Conservation (phyloP, 495 filamentous ascomycete species). For the Opeltia flavorubescens region DNA sequence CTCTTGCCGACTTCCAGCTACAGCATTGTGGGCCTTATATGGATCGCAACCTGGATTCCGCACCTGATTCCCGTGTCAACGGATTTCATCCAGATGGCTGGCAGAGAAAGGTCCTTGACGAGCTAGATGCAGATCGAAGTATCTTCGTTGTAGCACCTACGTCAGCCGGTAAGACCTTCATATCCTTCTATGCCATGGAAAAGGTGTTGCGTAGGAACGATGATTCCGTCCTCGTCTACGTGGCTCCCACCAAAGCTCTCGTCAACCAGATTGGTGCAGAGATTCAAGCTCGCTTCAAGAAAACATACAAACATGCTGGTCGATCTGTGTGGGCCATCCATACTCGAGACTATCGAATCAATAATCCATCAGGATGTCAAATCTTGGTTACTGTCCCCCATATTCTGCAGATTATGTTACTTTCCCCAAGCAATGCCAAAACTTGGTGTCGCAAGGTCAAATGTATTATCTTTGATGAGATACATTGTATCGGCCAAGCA, state of each 20-base stretch:
- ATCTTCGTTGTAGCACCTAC: slow-evolving; percentile 68
- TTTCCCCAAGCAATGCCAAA: slow-evolving; percentile 51
- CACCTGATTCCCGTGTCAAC: slow-evolving; percentile 44
- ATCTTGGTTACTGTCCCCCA: slow-evolving; percentile 65
- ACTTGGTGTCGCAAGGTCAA: slow-evolving; percentile 52
- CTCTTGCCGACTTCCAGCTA: slow-evolving; percentile 45
- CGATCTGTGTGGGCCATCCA: slow-evolving; percentile 69
- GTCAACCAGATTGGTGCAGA: slow-evolving; percentile 78
- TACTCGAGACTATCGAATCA: slow-evolving; percentile 57
- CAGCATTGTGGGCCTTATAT: slow-evolving; percentile 55
- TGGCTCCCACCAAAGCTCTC: slow-evolving; percentile 69
- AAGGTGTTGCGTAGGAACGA: slow-evolving; percentile 51
- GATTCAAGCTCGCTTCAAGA: slow-evolving; percentile 49
- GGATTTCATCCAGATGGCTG: slow-evolving; percentile 60
- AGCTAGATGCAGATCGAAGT: slow-evolving; percentile 51
- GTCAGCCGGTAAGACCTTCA: slow-evolving; percentile 51
- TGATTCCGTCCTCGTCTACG: slow-evolving; percentile 58
- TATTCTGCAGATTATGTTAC: slow-evolving; percentile 66
- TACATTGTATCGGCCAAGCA: slow-evolving; percentile 67
- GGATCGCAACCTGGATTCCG: slow-evolving; percentile 55
- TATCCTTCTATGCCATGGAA: slow-evolving; percentile 68
- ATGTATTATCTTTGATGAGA: slow-evolving; percentile 71
- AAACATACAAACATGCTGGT: slow-evolving; percentile 38
- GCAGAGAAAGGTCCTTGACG: slow-evolving; percentile 61
- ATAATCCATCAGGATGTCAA: slow-evolving; percentile 56